A percentile compares a stretch with the other conserved stretches of the same genome.
These are phyloP conservation scores for Deuterostichococcus epilithicus DNA, from an alignment of 139 green algal genomes.

Conservation along the genomic window DNA sequence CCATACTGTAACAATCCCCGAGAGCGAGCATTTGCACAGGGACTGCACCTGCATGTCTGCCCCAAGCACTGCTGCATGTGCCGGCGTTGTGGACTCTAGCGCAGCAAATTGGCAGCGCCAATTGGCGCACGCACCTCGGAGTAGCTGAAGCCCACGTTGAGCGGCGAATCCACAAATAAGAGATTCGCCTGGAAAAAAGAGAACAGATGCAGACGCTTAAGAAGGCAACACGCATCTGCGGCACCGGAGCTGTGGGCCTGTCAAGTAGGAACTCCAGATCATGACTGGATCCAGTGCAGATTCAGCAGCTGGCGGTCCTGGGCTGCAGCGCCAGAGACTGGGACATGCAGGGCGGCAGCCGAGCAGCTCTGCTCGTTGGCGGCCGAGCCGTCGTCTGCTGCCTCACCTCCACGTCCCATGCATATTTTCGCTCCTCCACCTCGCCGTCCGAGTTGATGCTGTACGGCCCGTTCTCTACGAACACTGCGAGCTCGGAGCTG, in stretches of 20 bases:
- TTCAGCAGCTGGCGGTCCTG: background rate
- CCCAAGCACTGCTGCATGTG: background rate
- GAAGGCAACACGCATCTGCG: background rate
- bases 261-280: background rate
- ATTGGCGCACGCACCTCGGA: background rate
- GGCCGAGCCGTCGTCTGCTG: background rate
- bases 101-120: background rate
- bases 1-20: background rate
- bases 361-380: background rate
- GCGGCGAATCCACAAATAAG: background rate
- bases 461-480: constrained; percentile 86
- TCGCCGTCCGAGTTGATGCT: constrained; percentile 62
- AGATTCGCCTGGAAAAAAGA: background rate
- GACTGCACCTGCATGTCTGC: background rate
- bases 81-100: background rate
- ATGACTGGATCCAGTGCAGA: background rate
- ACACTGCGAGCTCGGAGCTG: constrained; percentile 84
- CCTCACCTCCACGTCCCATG: constrained; percentile 50
- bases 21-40: background rate
- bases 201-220: background rate
- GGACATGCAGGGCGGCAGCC: background rate
- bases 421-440: constrained; percentile 64
- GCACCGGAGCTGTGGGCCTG: background rate
- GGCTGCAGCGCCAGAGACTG: background rate
- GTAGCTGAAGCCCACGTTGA: background rate